A percentile compares a stretch with the other conserved stretches of the same genome.
Conservation (phyloP, 306 rosid species). For the Morella rubra region DNA sequence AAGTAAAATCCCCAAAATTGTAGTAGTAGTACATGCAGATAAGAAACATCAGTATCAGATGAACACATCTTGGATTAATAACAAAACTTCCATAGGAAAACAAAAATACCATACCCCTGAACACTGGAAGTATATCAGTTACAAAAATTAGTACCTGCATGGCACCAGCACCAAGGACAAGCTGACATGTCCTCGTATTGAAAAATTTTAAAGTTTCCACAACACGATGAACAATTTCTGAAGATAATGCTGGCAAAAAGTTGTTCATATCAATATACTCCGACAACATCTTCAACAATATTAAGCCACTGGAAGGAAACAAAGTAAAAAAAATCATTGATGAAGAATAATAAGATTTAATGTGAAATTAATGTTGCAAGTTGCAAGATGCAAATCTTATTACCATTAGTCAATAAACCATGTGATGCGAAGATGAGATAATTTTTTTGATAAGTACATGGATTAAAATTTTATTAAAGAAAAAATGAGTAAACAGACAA, state of each 20-base stretch:
- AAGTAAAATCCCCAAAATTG: not conserved
- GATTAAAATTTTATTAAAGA: too few species aligned
- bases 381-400: not conserved
- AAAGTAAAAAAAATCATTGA: constrained; percentile 19
- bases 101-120: not conserved
- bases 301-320: constrained; percentile 75
- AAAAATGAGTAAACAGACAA: not conserved
- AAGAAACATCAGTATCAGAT: not conserved
- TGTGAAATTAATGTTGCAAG: not conserved
- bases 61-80: too few species aligned
- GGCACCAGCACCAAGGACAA: constrained; percentile 99
- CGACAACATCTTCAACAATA: constrained; percentile 92
- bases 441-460: not conserved
- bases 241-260: constrained; percentile 73
- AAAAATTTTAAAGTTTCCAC: constrained; percentile 90
- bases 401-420: constrained; percentile 18
- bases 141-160: constrained; percentile 75
- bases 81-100: not conserved
- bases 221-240: constrained; percentile 95
- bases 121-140: not conserved
- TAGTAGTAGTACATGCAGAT: not conserved
- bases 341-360: not conserved
- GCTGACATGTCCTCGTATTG: constrained; percentile 98
- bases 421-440: constrained; percentile 15
- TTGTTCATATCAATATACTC: constrained; percentile 91